Base-by-base conservation (phyloP, 2,329 filamentous ascomycete species). In the Remersonia thermophila region DNA sequence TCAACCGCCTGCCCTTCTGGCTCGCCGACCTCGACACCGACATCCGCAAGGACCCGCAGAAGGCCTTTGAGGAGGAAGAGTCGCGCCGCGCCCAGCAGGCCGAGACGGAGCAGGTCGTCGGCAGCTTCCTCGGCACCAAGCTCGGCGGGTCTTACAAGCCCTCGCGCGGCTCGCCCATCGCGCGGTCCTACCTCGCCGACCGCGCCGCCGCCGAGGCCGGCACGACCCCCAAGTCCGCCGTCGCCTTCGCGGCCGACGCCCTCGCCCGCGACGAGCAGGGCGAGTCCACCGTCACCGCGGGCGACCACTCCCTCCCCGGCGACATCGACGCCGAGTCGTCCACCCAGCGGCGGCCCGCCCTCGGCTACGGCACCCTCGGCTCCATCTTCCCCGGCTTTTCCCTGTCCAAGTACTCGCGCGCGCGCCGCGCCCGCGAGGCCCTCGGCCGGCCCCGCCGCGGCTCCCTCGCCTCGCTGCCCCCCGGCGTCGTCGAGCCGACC, bases 1-100 rank as follows among this genome's bases (percentile, higher is more conserved):
- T 98, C 57, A 96, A 96, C 61, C 87, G 77, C 44, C 77, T 96
- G 52, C 91, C 91, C 11, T 95, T 96, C 64, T 98, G 91, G 91
- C 72, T 96, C 25, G 80, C 80, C 50, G 83, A 93, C 44, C 69
- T 96, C 30, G 89, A 95, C 54, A 83, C 75, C 23, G 91, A 98
- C 54, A 98, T 98, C 53, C 80, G 89, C 47, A 85, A 83, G 55
- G 87, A 96, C 54, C 91, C 91, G 0, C 83, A 91, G 55, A 72
- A 74, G 44, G 89, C 89, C 0, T 95, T 93, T 54, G 82, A 93
- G 46, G 81, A 91, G 50, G 87, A 96, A 56, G 86, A 94, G 56
- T 78, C 89, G 56, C 76, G 81, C 40, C 78, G 81, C 41, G 81
- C 80, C 17, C 83, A 82, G 54, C 76, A 77, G 30, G 84, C 83